Evolutionary conservation across 495 filamentous ascomycete genomes (phyloP), one percentile per base, ranked within the genome.

Genomic region (Pseudevernia furfuracea): DNA sequence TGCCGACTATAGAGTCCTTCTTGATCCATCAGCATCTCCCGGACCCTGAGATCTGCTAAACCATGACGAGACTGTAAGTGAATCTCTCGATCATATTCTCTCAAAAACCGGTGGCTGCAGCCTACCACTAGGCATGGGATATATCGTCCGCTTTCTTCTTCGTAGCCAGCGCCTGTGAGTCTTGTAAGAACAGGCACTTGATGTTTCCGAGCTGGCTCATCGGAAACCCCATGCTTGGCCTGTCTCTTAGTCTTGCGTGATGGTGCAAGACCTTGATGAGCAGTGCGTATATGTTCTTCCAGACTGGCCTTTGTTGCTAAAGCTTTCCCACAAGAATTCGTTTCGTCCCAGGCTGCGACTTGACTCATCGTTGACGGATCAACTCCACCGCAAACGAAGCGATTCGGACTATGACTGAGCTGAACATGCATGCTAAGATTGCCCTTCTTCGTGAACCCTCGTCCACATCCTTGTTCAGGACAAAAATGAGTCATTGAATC

Each of bases 351-450:
- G n/a, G 77, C 76, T 8, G 71, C 71, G 1, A 91, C 75, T 52
- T 83, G 84, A n/a, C 80, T 81, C 12, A 80, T 79, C 1, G 72
- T 69, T 30, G 76, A 80, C 1, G 89, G 75, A 69, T 90, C 84
- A 17, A 82, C 80, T 44, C 83, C 75, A 2, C 88, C 89, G 69
- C 92, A 96, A n/a, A 87, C 78, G 66, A 88, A 95, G 2, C 82
- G 81, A 46, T 78, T 80, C 52, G 80, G 74, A 34, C 85, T 85
- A 69, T 98, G 94, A 1, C 87, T 85, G 6, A 83, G 85, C 30
- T 85, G 84, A 61, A 90, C 78, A 70, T 98, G 94, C 0, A 85
- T 83, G 37, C 85, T 88, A 28, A 96, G 79, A 70, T 96, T 96
- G 1, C 86, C 86, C 64, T 81, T 84, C 70, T 87, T 85, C 11